Conservation (phyloP, 2,329 filamentous ascomycete species). For the Fusarium metavorans region DNA sequence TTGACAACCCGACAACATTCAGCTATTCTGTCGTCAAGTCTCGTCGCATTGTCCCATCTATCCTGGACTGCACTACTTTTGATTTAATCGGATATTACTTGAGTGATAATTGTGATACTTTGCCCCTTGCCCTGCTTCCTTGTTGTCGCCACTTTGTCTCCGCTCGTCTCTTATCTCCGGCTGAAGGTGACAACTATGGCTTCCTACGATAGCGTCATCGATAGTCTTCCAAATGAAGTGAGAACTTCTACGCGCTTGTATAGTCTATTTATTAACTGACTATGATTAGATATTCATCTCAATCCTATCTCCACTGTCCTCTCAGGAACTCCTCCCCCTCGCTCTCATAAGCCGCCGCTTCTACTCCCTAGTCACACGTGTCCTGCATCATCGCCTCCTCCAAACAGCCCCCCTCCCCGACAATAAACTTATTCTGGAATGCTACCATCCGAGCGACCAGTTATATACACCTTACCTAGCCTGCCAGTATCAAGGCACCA, state of each 20-base stretch:
- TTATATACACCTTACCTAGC: conserved; percentile 74
- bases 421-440: conserved; percentile 79
- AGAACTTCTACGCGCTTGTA: neutral
- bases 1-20: neutral
- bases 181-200: conserved; percentile 14
- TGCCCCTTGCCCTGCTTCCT: neutral
- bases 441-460: conserved; percentile 79
- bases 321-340: conserved; percentile 66
- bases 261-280: neutral
- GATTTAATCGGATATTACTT: neutral
- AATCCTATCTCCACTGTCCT: conserved; percentile 58
- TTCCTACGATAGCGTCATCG: conserved; percentile 16
- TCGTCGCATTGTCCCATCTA: neutral
- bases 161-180: neutral
- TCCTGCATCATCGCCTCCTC: conserved; percentile 74
- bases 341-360: conserved; percentile 72
- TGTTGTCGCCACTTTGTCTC: neutral
- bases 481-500: conserved; percentile 75
- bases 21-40: neutral
- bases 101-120: neutral
- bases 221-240: conserved; percentile 35
- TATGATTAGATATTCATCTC: conserved; percentile 27
- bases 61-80: neutral
- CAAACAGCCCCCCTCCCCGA: conserved; percentile 42
- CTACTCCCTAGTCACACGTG: conserved; percentile 70